Conservation (phyloP, 1,139 yeast species). For the Debaryomyces robertsiae region DNA sequence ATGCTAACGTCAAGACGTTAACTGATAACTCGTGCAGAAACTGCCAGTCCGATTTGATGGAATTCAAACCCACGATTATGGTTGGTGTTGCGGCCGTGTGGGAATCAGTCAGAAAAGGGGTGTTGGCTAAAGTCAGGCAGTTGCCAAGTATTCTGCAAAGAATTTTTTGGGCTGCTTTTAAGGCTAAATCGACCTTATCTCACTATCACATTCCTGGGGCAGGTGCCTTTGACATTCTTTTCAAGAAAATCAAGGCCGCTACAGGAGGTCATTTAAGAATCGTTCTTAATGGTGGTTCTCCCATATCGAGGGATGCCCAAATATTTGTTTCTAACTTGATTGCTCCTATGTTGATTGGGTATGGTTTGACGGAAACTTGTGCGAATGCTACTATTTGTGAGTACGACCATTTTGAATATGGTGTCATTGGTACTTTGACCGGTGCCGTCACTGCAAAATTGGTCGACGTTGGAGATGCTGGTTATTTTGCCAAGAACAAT, state of each 20-base stretch:
- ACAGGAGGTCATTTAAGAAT: constrained; percentile 87
- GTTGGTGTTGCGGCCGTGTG: constrained; percentile 99
- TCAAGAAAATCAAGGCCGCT: constrained; percentile 88
- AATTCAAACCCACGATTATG: constrained; percentile 90
- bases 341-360: constrained; percentile 91
- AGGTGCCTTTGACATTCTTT: constrained; percentile 61
- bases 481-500: constrained; percentile 84
- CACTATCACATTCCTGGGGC: constrained; percentile 75
- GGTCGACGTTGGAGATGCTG: constrained; percentile 90
- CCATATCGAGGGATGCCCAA: constrained; percentile 86
- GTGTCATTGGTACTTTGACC: constrained; percentile 78
- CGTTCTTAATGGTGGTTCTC: constrained; percentile 92
- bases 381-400: constrained; percentile 81
- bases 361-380: constrained; percentile 95
- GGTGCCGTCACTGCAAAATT: constrained; percentile 87
- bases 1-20: constrained; percentile 90
- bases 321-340: constrained; percentile 72
- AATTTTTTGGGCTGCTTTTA: constrained; percentile 87
- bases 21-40: constrained; percentile 80
- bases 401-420: constrained; percentile 66
- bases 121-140: constrained; percentile 69
- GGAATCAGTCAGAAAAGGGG: constrained; percentile 95
- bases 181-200: constrained; percentile 64
- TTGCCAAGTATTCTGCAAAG: constrained; percentile 71
- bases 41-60: constrained; percentile 85